phyloP scores from a whole-genome alignment of 1,284 basidiomycete genomes.

The Ganoderma lingzhi region DNA sequence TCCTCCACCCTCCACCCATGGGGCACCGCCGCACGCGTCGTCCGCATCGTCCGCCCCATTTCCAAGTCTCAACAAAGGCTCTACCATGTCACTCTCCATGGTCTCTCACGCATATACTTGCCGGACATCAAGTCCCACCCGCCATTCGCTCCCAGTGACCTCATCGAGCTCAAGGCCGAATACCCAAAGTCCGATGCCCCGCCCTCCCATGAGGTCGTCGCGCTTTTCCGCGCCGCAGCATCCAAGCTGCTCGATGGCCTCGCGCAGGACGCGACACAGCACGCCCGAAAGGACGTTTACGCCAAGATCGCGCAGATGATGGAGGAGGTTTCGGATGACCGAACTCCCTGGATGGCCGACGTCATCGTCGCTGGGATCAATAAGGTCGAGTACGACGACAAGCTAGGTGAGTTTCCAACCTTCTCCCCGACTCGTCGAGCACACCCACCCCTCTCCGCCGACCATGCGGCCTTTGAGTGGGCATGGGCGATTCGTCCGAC shows the following conservation, averaged over 20 bases:
- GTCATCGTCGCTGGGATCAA: conserved; percentile 71
- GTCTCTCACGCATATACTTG: conserved; percentile 64
- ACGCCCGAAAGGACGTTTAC: conserved; percentile 66
- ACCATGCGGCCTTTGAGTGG: background rate
- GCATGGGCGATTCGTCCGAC: background rate
- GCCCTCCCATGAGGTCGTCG: conserved; percentile 61
- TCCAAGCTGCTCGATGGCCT: conserved; percentile 71
- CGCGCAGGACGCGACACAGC: conserved; percentile 64
- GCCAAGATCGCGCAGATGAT: conserved; percentile 68
- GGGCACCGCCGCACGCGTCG: conserved; percentile 64
- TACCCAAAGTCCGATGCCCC: conserved; percentile 55
- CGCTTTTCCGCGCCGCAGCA: conserved; percentile 73
- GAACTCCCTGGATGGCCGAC: conserved; percentile 77
- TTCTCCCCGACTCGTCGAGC: background rate
- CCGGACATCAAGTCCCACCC: conserved; percentile 38
- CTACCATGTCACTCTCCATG: conserved; percentile 72
- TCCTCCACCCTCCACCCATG: conserved; percentile 45
- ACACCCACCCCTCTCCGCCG: no score
- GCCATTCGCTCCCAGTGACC: conserved; percentile 42
- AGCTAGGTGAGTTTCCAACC: conserved; percentile 59
- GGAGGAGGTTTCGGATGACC: conserved; percentile 67
- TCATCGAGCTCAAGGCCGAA: conserved; percentile 54
- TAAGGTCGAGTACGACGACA: conserved; percentile 68
- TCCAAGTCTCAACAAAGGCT: conserved; percentile 40
- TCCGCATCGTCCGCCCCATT: conserved; percentile 62